A percentile compares a stretch with the other conserved stretches of the same genome.
These are phyloP conservation scores for Endoconidiophora polonica DNA, from an alignment of 2,329 filamentous ascomycete species.

Conservation along the genomic window DNA sequence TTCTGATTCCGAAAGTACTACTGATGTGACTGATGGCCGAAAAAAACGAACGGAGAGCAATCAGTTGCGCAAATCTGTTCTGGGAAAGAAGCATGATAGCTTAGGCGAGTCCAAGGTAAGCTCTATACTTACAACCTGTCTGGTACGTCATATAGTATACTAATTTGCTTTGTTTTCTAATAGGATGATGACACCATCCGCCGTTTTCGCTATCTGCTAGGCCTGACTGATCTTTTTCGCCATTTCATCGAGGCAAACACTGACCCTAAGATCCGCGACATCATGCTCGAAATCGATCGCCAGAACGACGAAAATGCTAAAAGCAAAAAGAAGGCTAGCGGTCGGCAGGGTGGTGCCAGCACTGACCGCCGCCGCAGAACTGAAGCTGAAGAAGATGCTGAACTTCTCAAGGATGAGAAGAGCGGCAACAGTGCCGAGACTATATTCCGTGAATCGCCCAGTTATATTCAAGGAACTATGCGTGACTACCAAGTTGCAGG, in stretches of 20 bases:
- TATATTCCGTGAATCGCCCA: conserved; percentile 82
- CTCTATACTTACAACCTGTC: background rate
- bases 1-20: conserved; percentile 69
- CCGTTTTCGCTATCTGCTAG: conserved; percentile 84
- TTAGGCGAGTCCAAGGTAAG: conserved; percentile 80
- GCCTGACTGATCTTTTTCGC: conserved; percentile 89
- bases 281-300: conserved; percentile 86
- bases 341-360: conserved; percentile 70
- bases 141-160: background rate
- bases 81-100: conserved; percentile 86
- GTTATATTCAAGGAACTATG: conserved; percentile 80
- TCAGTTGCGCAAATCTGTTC: conserved; percentile 76
- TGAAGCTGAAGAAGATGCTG: conserved; percentile 94
- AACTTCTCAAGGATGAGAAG: conserved; percentile 74
- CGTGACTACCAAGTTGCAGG: conserved; percentile 93
- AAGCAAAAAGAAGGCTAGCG: conserved; percentile 51
- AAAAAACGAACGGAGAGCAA: conserved; percentile 76
- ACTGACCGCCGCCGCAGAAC: conserved; percentile 70
- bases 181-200: conserved; percentile 91
- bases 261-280: conserved; percentile 83
- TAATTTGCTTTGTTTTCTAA: background rate
- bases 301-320: conserved; percentile 64
- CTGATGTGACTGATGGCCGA: conserved; percentile 57
- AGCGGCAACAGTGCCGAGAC: conserved; percentile 71
- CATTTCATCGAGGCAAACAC: conserved; percentile 98